A percentile compares a stretch with the other conserved stretches of the same genome.
Evolutionary conservation across 306 rosid genomes (phyloP).

Genomic region (Nissolia schottii): DNA sequence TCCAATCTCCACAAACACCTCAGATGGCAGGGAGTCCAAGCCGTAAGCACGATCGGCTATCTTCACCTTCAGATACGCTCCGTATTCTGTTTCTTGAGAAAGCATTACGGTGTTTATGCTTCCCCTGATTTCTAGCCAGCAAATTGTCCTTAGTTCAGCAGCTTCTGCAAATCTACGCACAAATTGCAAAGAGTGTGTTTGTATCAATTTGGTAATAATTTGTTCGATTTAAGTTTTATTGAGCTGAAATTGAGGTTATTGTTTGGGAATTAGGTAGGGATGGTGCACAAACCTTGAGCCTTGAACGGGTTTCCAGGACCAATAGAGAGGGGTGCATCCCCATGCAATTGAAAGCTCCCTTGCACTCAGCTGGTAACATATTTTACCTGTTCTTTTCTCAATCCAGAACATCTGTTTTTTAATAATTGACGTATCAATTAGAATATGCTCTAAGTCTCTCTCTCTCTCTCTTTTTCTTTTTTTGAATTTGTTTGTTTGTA

Average conservation of each 20-base stretch:
- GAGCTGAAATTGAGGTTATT: not conserved
- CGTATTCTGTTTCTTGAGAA: constrained; percentile 52
- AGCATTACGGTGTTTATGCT: constrained; percentile 34
- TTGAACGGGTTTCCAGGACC: constrained; percentile 63
- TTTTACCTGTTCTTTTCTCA: constrained; percentile 51
- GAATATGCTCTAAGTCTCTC: not conserved
- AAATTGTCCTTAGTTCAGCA: constrained; percentile 60
- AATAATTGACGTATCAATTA: not conserved
- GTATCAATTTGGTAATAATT: not conserved
- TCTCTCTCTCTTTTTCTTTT: too few relatives aligned
- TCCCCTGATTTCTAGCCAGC: constrained; percentile 64
- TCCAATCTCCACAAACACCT: constrained; percentile 46
- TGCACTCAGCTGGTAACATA: constrained; percentile 58
- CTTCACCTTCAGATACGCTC: constrained; percentile 50
- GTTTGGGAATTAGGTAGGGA: not conserved
- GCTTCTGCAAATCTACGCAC: constrained; percentile 58
- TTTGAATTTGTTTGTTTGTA: not conserved
- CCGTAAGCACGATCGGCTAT: constrained; percentile 67
- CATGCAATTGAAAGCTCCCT: constrained; percentile 59
- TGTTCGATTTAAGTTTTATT: not conserved
- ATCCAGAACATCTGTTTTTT: constrained; percentile 44
- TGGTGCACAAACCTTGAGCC: constrained; percentile 47
- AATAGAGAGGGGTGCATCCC: constrained; percentile 51
- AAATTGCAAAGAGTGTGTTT: not conserved
- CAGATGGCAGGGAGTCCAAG: constrained; percentile 49